Evolutionary conservation across 2,329 filamentous ascomycete genomes (phyloP), one percentile per base, ranked within the genome.

Genomic region (Pseudocercospora vitis): DNA sequence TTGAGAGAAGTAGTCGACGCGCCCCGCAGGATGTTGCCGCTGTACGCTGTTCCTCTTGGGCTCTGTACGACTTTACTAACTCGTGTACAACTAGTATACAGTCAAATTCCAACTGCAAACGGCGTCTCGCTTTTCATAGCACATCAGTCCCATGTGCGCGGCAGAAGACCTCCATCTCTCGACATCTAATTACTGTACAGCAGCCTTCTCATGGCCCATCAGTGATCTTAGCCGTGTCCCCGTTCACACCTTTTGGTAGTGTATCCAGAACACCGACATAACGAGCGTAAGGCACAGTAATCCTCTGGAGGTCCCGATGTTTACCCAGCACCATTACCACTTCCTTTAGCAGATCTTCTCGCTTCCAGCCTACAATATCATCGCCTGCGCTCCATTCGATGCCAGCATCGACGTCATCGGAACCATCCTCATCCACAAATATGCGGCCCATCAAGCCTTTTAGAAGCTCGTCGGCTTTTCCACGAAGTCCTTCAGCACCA

Each of bases 241-340:
- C 49, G 21, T 42, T 51, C 18, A 44, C 29, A 8, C 21, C 14
- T 18, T 45, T 40, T 7, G 37, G 18, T 6, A 33, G 7, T n/a
- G 24, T 39, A 23, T 52, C 39, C 28, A 48, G 19, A 16, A 48
- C 46, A 19, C 46, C 49, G n/a, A 50, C n/a, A 23, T 40, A 55
- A 39, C 28, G 24, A 23, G 23, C 26, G 26, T 52, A 57, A 21
- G 95, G 92, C 21, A 96, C 89, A n/a, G 90, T 96, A 35, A 96
- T 81, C 21, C 94, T 82, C 71, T 99, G 94, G 24, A 99, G 78
- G 68, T 97, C 95, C 52, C 94, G 86, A 73, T 94, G 92, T 84
- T 97, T 97, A 94, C 94, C 94, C 37, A 99, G 81, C 70, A 96
- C 91, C 73, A 96, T 79, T 51, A 99, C 87, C 21, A 96, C 91